Percentiles rank a stretch among this genome's conserved stretches.
Conservation (phyloP, 2,329 filamentous ascomycete genomes). For the Tetracladium maxilliforme region DNA sequence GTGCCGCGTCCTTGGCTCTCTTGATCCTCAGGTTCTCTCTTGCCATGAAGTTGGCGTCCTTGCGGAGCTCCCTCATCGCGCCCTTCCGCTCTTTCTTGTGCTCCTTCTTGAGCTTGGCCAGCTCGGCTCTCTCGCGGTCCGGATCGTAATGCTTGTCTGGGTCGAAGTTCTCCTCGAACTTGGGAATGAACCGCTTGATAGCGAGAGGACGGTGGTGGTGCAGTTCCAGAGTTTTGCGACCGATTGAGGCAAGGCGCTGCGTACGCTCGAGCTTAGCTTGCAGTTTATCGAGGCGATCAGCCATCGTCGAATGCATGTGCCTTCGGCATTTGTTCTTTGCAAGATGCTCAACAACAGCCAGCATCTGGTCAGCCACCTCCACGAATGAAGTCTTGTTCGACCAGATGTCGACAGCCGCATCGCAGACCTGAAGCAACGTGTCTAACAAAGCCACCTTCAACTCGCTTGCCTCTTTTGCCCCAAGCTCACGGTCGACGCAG, state of each 20-base stretch:
- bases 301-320: slow-evolving; percentile 6
- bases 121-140: slow-evolving; percentile 75
- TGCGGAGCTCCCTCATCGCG: slow-evolving; percentile 82
- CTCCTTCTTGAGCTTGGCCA: slow-evolving; percentile 73
- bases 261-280: slow-evolving; percentile 31
- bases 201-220: slow-evolving; percentile 81
- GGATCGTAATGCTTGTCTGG: slow-evolving; percentile 96
- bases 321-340: slow-evolving; percentile 30
- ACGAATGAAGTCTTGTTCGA: slow-evolving; percentile 55
- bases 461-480: slow-evolving; percentile 8
- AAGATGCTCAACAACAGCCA: slow-evolving; percentile 45
- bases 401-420: slow-evolving; percentile 60
- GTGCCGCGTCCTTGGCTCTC: slow-evolving; percentile 83
- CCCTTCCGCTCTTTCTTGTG: slow-evolving; percentile 94
- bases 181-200: slow-evolving; percentile 78
- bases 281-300: slow-evolving; percentile 22
- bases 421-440: slow-evolving; percentile 50
- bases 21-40: slow-evolving; percentile 82
- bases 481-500: slow-evolving; percentile 21
- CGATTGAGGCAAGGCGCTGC: slow-evolving; percentile 44
- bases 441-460: slow-evolving; percentile 44
- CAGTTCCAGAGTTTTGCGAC: slow-evolving; percentile 67
- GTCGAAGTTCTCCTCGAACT: slow-evolving; percentile 92
- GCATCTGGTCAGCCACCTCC: slow-evolving; percentile 61
- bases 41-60: slow-evolving; percentile 89